Evolutionary conservation across 441 rosid species (phyloP), one percentile per base, ranked within the genome.

Genomic region (Arabidopsis hybrid): DNA sequence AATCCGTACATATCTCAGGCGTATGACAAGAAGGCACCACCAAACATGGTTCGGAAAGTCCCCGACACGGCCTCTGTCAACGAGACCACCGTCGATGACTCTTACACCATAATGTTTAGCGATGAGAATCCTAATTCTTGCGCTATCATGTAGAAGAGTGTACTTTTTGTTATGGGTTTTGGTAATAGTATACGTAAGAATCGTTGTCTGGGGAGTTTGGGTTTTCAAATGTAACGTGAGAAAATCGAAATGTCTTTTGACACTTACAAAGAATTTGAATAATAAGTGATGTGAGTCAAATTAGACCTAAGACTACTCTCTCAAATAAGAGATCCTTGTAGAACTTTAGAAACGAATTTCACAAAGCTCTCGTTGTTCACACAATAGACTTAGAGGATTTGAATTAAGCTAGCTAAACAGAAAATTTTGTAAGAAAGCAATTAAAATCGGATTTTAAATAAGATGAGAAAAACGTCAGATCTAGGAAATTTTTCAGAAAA

Each of bases 11-110:
- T 87, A 51, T 77, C 98, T 34, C 91, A 84, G 52, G 93, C 97
- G 40, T 93, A 93, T 75, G 97, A 91, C 83, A 93, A 93, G 86
- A 93, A 93, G 58, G 98, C 97, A 2, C 98, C 98, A 4, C 59
- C 93, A 4, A 91, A 93, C 70, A 89, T 85, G 60, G 97, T 89
- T 40, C 76, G 95, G 71, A 79, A 61, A 11, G 68, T 93, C 36
- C 86, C 92, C 0, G 74, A 21, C 78, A 65, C 87, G 4, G 87
- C 88, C 67, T 81, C 77, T 16, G 43, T 86, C 73, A 69, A 78
- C 2, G 97, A 89, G 73, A 81, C 87, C 80, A 91, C 85, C 47
- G 17, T 91, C 9, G 89, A 91, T 60, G 91, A 86, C 21, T 57
- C n/a, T 6, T 91, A 89, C 74, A 81, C 85, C 60, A 56, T 58